phyloP scores from a whole-genome alignment of 352 stramenopile genomes.

The Phytopythium montanum region DNA sequence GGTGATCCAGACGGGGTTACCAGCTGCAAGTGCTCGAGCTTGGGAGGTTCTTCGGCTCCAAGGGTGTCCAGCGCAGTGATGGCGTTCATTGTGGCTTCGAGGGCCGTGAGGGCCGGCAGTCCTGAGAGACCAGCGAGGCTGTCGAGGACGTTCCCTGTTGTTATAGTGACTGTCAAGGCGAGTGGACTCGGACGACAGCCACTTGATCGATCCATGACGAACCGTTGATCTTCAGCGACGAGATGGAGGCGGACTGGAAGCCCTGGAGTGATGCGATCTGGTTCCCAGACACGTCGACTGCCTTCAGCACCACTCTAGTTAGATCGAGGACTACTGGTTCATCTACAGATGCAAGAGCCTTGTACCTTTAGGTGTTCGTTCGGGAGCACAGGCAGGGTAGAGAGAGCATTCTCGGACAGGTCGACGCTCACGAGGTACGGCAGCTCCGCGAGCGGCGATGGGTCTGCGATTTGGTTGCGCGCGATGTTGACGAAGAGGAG shows the following conservation, averaged over 20 bases:
- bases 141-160: constrained; percentile 46
- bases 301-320: constrained; percentile 14
- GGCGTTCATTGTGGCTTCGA: constrained; percentile 54
- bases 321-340: not conserved
- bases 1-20: constrained; percentile 18
- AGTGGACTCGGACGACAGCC: not conserved
- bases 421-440: constrained; percentile 58
- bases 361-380: constrained; percentile 60
- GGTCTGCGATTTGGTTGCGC: constrained; percentile 62
- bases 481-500: constrained; percentile 70
- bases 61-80: constrained; percentile 45
- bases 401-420: constrained; percentile 53
- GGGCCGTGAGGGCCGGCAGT: constrained; percentile 39
- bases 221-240: constrained; percentile 65
- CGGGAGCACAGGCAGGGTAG: constrained; percentile 25
- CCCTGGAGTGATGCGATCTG: constrained; percentile 55
- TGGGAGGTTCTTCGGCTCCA: constrained; percentile 25
- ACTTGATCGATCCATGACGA: not conserved
- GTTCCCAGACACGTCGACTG: constrained; percentile 65
- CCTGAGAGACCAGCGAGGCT: constrained; percentile 41
- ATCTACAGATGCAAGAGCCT: not conserved
- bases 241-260: constrained; percentile 40
- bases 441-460: constrained; percentile 40
- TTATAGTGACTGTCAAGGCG: not conserved
- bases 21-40: constrained; percentile 50